These are phyloP conservation scores for Alternaria triticimaculans DNA, from an alignment of 2,329 filamentous ascomycete genomes.

Conservation along the genomic window DNA sequence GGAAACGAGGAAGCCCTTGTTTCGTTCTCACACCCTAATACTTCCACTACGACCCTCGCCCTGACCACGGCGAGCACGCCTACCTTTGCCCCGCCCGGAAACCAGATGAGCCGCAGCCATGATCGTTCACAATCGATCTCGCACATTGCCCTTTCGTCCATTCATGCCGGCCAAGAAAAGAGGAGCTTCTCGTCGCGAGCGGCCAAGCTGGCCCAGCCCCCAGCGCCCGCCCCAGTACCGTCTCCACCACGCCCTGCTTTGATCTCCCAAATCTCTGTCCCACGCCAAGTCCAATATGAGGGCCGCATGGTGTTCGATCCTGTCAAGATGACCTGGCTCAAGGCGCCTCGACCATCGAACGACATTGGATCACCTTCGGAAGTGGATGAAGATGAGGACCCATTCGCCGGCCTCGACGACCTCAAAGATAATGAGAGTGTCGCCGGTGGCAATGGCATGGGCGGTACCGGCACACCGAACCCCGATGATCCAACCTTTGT, in stretches of 20 bases:
- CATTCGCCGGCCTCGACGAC: constrained; percentile 94
- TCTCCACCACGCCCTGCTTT: constrained; percentile 71
- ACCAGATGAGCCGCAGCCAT: constrained; percentile 38
- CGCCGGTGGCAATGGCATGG: constrained; percentile 33
- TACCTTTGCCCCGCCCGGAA: constrained; percentile 46
- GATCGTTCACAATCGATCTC: constrained; percentile 47
- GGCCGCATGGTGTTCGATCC: constrained; percentile 99
- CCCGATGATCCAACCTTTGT: constrained; percentile 59
- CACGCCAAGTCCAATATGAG: constrained; percentile 89
- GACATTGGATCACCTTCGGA: constrained; percentile 55
- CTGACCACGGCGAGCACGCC: constrained; percentile 50
- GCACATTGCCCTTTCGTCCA: constrained; percentile 51
- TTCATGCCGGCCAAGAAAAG: constrained; percentile 39
- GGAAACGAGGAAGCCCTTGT: constrained; percentile 88
- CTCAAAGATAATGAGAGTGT: constrained; percentile 70
- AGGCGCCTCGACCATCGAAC: constrained; percentile 59
- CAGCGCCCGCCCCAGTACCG: constrained; percentile 55
- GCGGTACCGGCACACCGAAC: constrained; percentile 25
- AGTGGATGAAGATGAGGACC: constrained; percentile 86
- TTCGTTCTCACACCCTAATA: constrained; percentile 67
- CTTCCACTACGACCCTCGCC: constrained; percentile 56
- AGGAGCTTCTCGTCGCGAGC: constrained; percentile 50
- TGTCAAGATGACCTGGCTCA: constrained; percentile 96
- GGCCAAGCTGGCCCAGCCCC: constrained; percentile 38
- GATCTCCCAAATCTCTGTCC: constrained; percentile 83